Evolutionary conservation across 345 rosid genomes (phyloP), one percentile per base, ranked within the genome.

Genomic region (Ailanthus altissimus): DNA sequence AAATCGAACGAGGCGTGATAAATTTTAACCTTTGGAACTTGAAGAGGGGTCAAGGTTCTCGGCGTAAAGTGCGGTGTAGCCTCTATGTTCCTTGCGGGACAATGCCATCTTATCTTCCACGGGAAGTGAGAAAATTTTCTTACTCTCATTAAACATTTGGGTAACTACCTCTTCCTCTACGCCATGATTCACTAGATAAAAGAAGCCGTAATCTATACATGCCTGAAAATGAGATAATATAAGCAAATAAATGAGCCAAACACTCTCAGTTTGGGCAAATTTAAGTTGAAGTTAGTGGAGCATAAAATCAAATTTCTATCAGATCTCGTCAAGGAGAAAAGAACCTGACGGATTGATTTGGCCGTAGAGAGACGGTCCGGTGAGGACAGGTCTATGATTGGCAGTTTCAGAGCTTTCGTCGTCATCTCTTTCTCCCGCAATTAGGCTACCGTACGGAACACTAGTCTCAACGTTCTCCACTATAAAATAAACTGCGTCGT

Each of bases 161-260:
- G 50, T 43, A 25, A 89, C n/a, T 54, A 93, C 69, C 43, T 86
- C 92, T 66, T 85, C 88, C 56, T 89, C 88, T 2, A 92, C 85
- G 5, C 94, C 98, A 70, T 95, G 99, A 76, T 95, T 95, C 77
- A 86, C 89, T 2, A 95, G 82, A 84, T 90, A 95, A 79, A 93
- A 95, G 92, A 91, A 95, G 20, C 98, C 98, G 77, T 86, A 81
- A 13, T 92, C 92, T 15, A 82, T 36, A 66, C 97, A 93, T 23
- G 96, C 98, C 99, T 95, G 74, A 10, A n/a, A n/a, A n/a, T n/a
- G n/a, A n/a, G n/a, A n/a, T n/a, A n/a, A 81, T 53, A 54, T 43
- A 43, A 82, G 23, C 0, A 43, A 63, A 25, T 16, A 21, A 54
- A 62, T 15, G 18, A 51, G 3, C 20, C 56, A 15, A 51, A 0